Base-by-base conservation (phyloP, 1,284 basidiomycete species). In the Cryptococcus sp. region DNA sequence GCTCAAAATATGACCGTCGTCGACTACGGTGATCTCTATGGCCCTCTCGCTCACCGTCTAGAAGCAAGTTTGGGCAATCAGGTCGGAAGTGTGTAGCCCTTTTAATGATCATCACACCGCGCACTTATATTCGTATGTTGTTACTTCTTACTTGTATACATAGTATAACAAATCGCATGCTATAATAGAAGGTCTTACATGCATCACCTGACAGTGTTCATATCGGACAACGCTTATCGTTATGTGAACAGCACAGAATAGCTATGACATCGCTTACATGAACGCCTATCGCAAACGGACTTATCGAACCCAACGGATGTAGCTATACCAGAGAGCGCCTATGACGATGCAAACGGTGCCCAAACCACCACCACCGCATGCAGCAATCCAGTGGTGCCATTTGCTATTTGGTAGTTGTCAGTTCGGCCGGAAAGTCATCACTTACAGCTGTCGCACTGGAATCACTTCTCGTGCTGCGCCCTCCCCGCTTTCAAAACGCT, bases 351-450 rank as follows among this genome's bases (percentile, higher is more conserved):
- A 54, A 11, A 59, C 55, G 3, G 64, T 64, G 3, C 64, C 67
- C 16, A 73, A 43, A 1, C 72, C 74, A 5, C 71, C 71, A 10
- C 66, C 72, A 1, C 72, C 74, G 47, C 70, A 67, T 3, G 74
- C 68, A 0, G 64, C 60, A 13, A 70, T 56, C 74, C 72, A 76
- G 51, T 73, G 65, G 23, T 59, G 52, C 66, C 66, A 69, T 27
- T 59, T 54, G 1, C 73, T 76, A 35, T 35, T 35, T 35, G 30
- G 45, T 3, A n/a, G 22, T 1, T 22, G 53, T 63, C 53, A 69
- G 60, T 27, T 54, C 20, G 17, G 25, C 22, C 15, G 30, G 19
- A 48, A 17, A 25, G 13, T n/a, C 8, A 41, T 25, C 19, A 71
- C 75, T 66, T 50, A 74, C 75, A 60, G 40, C 49, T 77, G 73